Percentiles rank a stretch among this genome's conserved stretches.
Conservation (phyloP, 345 rosid genomes). For the Salix exigua region DNA sequence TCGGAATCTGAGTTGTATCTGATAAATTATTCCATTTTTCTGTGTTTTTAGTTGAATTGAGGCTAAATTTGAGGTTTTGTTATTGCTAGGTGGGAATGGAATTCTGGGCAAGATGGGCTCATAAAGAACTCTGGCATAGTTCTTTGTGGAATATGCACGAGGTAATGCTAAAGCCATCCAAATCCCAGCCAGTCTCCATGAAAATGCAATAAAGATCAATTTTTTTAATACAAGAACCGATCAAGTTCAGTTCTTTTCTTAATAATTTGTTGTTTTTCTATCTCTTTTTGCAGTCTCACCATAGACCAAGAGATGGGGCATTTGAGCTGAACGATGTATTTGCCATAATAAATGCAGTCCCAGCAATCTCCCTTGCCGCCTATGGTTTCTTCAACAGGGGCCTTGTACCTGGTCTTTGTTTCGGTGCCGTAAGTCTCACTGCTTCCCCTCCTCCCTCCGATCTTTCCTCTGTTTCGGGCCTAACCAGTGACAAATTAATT, state of each 20-base stretch:
- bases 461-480: background rate
- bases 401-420: slow-evolving; percentile 58
- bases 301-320: slow-evolving; percentile 53
- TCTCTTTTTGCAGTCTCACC: slow-evolving; percentile 52
- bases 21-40: background rate
- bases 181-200: background rate
- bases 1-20: background rate
- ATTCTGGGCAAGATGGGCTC: slow-evolving; percentile 83
- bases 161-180: slow-evolving; percentile 22
- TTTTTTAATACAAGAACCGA: background rate
- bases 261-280: background rate
- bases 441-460: background rate
- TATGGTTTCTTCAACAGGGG: slow-evolving; percentile 54
- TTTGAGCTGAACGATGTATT: slow-evolving; percentile 62
- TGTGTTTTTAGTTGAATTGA: background rate
- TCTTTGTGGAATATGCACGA: slow-evolving; percentile 74
- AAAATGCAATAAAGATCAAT: background rate
- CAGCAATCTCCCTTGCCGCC: slow-evolving; percentile 48
- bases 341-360: slow-evolving; percentile 54
- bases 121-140: slow-evolving; percentile 62
- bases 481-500: background rate
- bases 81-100: slow-evolving; percentile 60
- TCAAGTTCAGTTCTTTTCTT: background rate
- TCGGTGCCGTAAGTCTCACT: slow-evolving; percentile 47
- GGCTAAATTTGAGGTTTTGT: background rate